Percentiles rank a stretch among this genome's conserved stretches.
These are phyloP conservation scores for Coemansia sp. DNA, from an alignment of 192 early-diverging fungal genomes.

Conservation along the genomic window DNA sequence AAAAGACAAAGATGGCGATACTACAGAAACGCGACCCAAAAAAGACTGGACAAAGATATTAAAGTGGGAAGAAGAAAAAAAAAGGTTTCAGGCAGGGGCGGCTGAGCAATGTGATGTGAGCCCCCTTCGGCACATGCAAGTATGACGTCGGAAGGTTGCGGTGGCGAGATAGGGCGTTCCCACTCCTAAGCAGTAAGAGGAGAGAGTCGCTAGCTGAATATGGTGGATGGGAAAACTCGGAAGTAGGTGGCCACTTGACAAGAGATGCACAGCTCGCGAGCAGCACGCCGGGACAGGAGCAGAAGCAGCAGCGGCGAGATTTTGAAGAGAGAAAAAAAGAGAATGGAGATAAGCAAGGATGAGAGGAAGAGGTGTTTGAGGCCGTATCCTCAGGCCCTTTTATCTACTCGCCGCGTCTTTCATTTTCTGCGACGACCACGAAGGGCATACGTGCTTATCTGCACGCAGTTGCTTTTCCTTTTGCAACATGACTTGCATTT, in stretches of 20 bases:
- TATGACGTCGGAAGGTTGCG: slow-evolving; percentile 3
- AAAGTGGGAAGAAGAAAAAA: neutral
- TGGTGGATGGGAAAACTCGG: neutral
- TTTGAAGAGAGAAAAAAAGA: neutral
- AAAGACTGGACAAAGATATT: neutral
- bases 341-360: neutral
- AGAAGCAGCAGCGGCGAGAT: neutral
- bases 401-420: neutral
- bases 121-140: neutral
- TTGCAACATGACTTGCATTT: neutral
- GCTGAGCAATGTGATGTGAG: slow-evolving; percentile 7
- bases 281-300: neutral
- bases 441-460: neutral
- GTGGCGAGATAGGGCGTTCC: neutral
- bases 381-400: slow-evolving; percentile 5
- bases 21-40: neutral
- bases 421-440: neutral
- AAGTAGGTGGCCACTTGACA: neutral
- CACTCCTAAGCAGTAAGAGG: neutral
- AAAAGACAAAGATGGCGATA: neutral
- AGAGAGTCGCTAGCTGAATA: neutral
- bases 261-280: neutral
- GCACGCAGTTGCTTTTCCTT: neutral
- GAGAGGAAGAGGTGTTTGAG: neutral
- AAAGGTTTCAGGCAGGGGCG: neutral